Conservation (phyloP, 2,329 filamentous ascomycete genomes). For the Colletotrichum sp. region DNA sequence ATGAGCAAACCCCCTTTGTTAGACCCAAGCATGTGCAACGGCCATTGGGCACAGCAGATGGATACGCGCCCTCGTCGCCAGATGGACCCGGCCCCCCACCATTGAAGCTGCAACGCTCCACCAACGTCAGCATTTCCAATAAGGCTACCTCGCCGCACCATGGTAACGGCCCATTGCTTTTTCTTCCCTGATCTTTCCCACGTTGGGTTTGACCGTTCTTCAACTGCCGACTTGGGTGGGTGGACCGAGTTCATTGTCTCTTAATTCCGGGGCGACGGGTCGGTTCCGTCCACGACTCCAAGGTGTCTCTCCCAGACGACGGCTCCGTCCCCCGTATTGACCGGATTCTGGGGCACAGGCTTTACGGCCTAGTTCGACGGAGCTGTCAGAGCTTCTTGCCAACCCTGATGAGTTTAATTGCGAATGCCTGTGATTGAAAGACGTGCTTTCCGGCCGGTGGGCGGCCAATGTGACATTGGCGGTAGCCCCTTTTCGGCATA, state of each 20-base stretch:
- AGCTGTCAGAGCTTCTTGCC: neutral
- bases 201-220: neutral
- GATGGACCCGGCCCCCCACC: neutral
- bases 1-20: neutral
- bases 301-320: neutral
- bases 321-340: neutral
- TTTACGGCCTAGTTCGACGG: neutral
- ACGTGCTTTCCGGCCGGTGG: neutral
- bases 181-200: neutral
- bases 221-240: neutral
- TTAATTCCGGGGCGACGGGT: neutral
- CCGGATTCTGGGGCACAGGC: neutral
- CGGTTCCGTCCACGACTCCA: neutral
- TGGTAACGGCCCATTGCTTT: neutral
- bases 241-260: neutral
- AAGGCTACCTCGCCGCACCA: neutral
- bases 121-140: neutral
- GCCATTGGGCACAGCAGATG: neutral
- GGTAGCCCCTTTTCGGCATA: neutral
- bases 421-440: neutral
- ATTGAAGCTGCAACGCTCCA: neutral
- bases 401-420: neutral
- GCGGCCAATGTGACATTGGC: neutral
- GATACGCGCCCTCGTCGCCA: neutral
- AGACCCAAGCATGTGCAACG: neutral